These are phyloP conservation scores for Dentipellis sp. DNA, from an alignment of 768 basidiomycete species.

Conservation along the genomic window DNA sequence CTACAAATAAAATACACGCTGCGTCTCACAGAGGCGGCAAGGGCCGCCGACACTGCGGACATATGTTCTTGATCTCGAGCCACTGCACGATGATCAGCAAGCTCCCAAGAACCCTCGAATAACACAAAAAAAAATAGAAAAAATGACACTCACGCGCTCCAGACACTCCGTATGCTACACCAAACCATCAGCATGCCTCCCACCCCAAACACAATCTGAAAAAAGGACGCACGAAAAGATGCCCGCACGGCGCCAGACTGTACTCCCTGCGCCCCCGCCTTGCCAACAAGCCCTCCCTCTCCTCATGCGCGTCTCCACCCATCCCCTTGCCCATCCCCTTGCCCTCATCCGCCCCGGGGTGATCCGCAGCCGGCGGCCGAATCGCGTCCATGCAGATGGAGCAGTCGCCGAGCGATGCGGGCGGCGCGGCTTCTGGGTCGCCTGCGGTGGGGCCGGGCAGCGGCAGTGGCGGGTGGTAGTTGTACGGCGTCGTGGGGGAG, in stretches of 20 bases:
- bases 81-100: no score
- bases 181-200: not conserved
- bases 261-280: conserved; percentile 48
- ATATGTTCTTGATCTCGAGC: conserved; percentile 66
- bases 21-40: conserved; percentile 63
- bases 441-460: conserved; percentile 40
- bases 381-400: conserved; percentile 93
- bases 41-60: conserved; percentile 82
- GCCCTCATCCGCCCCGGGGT: conserved; percentile 19
- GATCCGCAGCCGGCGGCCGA: conserved; percentile 3
- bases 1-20: not conserved
- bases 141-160: conserved; percentile 51
- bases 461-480: conserved; percentile 81
- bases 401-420: conserved; percentile 76
- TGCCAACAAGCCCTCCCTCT: no score
- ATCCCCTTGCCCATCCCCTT: conserved; percentile 20
- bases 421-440: conserved; percentile 75
- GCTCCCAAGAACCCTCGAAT: not conserved
- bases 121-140: not conserved
- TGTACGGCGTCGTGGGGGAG: conserved; percentile 50
- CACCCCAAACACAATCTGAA: not conserved
- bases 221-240: conserved; percentile 63
- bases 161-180: conserved; percentile 78
- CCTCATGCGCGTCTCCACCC: not conserved
- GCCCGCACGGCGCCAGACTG: conserved; percentile 83